These are phyloP conservation scores for Ampelocalamus luodianensis DNA, from an alignment of 176 grass and related monocot genomes.

Conservation along the genomic window DNA sequence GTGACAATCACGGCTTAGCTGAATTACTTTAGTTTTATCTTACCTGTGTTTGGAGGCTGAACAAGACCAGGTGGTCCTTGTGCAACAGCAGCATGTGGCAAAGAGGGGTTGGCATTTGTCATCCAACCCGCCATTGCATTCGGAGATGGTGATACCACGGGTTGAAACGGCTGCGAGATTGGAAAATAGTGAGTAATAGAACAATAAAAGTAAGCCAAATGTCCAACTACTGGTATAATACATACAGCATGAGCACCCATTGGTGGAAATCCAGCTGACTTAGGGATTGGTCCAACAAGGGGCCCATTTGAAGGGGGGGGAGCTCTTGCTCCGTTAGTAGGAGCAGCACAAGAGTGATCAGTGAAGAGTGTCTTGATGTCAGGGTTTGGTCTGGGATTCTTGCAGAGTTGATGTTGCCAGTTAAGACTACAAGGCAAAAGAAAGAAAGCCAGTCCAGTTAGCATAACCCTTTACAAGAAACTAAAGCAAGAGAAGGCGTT, in stretches of 20 bases:
- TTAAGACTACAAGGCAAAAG: conserved; percentile 68
- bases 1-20: conserved; percentile 8
- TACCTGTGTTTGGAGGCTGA: conserved; percentile 87
- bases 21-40: conserved; percentile 34
- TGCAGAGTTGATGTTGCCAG: conserved; percentile 99
- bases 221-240: background rate
- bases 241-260: conserved; percentile 91
- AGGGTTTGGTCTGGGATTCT: conserved; percentile 96
- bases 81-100: conserved; percentile 79
- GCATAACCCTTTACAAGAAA: conserved; percentile 14
- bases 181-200: conserved; percentile 26
- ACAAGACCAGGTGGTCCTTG: conserved; percentile 88
- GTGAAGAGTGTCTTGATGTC: conserved; percentile 99
- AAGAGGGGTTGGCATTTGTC: conserved; percentile 87
- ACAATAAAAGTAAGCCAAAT: conserved; percentile 12
- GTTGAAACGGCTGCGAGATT: conserved; percentile 84
- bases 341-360: conserved; percentile 92
- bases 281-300: conserved; percentile 90
- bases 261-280: conserved; percentile 89
- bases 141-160: conserved; percentile 91
- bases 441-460: conserved; percentile 33
- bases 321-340: conserved; percentile 84
- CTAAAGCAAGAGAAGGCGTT: conserved; percentile 9
- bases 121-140: conserved; percentile 98
- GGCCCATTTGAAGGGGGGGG: conserved; percentile 84